Evolutionary conservation across 73 alveolate species (phyloP).

Genomic region (Loxodes magnus): DNA sequence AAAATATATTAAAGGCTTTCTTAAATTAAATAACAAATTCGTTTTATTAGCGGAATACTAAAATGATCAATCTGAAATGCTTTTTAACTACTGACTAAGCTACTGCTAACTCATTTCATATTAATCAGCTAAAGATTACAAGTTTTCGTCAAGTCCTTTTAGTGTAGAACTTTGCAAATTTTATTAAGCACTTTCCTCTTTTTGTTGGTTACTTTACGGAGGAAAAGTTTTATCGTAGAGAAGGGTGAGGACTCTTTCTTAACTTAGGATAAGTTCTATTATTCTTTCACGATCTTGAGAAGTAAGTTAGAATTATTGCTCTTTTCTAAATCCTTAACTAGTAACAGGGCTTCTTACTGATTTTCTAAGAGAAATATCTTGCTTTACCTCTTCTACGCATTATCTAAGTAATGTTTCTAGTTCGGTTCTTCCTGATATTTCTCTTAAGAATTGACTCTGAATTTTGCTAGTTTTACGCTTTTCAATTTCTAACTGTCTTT

Average conservation of each 20-base stretch:
- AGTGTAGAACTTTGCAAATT: no score
- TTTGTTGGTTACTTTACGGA: no score
- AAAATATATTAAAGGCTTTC: no score
- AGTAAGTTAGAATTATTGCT: conserved; percentile 4
- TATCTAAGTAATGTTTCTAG: conserved; percentile 40
- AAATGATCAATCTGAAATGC: no score
- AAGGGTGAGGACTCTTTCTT: conserved; percentile 45
- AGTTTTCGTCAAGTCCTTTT: no score
- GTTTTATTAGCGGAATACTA: no score
- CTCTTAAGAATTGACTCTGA: conserved; percentile 39
- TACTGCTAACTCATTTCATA: no score
- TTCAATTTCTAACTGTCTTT: conserved; percentile 37
- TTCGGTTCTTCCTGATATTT: conserved; percentile 39
- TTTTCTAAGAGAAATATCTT: conserved; percentile 18
- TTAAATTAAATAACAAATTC: no score
- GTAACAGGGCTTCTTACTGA: conserved; percentile 15
- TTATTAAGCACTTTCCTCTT: no score
- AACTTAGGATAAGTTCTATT: conserved; percentile 40
- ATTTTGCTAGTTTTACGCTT: conserved; percentile 32
- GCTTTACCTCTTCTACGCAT: conserved; percentile 61
- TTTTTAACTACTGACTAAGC: no score
- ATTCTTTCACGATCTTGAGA: conserved; percentile 59
- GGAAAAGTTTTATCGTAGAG: conserved; percentile 63
- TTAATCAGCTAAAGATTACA: no score
- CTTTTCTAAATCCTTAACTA: no score